These are phyloP conservation scores for Davidsoniella neocaledoniae DNA, from an alignment of 2,329 filamentous ascomycete genomes.

Conservation along the genomic window DNA sequence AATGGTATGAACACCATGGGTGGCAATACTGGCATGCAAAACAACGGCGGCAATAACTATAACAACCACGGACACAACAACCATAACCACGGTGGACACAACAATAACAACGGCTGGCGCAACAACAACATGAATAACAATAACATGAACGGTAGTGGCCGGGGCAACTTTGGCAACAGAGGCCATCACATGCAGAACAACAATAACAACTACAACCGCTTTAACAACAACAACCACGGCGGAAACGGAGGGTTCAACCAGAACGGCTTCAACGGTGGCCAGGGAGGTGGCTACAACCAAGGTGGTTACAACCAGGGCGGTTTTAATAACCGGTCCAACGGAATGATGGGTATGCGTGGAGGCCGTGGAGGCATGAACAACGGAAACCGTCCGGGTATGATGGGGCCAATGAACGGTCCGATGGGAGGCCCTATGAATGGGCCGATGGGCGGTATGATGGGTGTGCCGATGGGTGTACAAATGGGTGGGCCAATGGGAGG, in stretches of 20 bases:
- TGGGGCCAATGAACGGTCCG: conserved; percentile 8
- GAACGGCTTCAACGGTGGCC: too few species aligned
- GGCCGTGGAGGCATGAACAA: conserved; percentile 33
- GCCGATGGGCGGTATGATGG: conserved; percentile 12
- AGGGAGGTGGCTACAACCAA: conserved; percentile 14
- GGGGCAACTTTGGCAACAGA: conserved; percentile 27
- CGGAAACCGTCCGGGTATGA: conserved; percentile 13
- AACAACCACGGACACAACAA: conserved; percentile 28
- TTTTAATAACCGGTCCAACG: conserved; percentile 23
- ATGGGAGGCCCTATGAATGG: conserved; percentile 1
- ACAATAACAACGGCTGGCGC: conserved; percentile 30
- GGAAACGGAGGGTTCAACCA: too few species aligned
- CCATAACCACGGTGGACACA: conserved; percentile 23
- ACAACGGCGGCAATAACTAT: too few species aligned
- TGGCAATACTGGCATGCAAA: conserved; percentile 13
- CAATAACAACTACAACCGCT: conserved; percentile 4
- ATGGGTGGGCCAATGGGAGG: too few species aligned
- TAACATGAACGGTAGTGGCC: conserved; percentile 19
- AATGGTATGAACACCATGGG: conserved; percentile 33
- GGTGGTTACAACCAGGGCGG: conserved; percentile 19
- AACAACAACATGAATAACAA: conserved; percentile 21
- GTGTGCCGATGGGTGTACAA: too few species aligned
- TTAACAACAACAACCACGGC: conserved; percentile 11
- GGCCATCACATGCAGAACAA: conserved; percentile 10
- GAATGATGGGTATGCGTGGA: conserved; percentile 23